A percentile compares a stretch with the other conserved stretches of the same genome.
Evolutionary conservation across 768 basidiomycete species (phyloP).

Genomic region (Podaxis carcinomalis): DNA sequence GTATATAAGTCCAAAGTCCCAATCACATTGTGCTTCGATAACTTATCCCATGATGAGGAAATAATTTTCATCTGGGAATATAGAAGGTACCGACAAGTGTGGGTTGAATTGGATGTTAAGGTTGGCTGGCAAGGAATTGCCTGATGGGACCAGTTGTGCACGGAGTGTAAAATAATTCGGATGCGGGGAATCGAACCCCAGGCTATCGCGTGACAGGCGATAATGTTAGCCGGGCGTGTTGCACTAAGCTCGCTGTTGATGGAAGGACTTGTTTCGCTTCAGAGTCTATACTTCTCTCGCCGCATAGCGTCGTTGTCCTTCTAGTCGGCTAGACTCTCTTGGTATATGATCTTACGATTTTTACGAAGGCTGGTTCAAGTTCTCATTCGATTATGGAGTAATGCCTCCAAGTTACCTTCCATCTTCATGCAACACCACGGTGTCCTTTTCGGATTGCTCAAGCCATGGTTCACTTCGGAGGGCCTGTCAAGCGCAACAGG

Average conservation of each 20-base stretch:
- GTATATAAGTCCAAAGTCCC: too few relatives aligned
- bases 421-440: neutral
- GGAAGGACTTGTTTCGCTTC: neutral
- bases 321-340: neutral
- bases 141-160: too few relatives aligned
- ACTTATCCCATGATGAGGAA: too few relatives aligned
- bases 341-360: neutral
- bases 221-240: constrained; percentile 13
- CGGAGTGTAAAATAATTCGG: neutral
- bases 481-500: neutral
- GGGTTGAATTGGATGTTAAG: too few relatives aligned
- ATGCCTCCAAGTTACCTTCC: neutral
- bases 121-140: too few relatives aligned
- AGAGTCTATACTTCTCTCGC: neutral
- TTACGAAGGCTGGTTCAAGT: neutral
- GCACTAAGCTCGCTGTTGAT: neutral
- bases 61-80: too few relatives aligned
- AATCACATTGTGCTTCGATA: too few relatives aligned
- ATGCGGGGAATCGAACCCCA: constrained; percentile 3
- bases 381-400: neutral
- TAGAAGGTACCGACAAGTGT: too few relatives aligned
- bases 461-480: neutral
- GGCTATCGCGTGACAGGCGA: constrained; percentile 15
- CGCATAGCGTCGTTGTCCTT: neutral
- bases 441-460: neutral